phyloP scores from a whole-genome alignment of 2,329 filamentous ascomycete genomes.

The Epichloe amarillans region DNA sequence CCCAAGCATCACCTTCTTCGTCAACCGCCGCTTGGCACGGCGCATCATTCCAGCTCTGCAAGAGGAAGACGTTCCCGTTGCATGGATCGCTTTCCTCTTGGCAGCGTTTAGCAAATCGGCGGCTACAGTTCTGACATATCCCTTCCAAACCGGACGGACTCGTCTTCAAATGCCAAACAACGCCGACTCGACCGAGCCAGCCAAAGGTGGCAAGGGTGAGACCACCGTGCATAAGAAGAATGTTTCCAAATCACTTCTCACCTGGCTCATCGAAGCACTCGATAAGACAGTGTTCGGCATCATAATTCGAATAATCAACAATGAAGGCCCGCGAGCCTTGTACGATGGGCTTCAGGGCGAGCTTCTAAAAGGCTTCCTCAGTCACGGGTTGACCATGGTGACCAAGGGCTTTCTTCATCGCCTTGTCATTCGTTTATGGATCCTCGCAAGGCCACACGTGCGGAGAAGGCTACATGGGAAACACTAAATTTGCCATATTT shows the following conservation, averaged over 20 bases:
- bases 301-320: slow-evolving; percentile 42
- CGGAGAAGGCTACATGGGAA: slow-evolving; percentile 9
- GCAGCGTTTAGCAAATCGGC: slow-evolving; percentile 69
- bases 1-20: slow-evolving; percentile 72
- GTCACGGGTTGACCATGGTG: slow-evolving; percentile 77
- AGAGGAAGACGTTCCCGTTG: slow-evolving; percentile 25
- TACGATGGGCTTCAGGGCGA: slow-evolving; percentile 69
- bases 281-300: slow-evolving; percentile 47
- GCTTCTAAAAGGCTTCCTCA: slow-evolving; percentile 71
- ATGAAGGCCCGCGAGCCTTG: slow-evolving; percentile 54
- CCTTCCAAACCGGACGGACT: slow-evolving; percentile 74
- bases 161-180: slow-evolving; percentile 51
- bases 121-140: slow-evolving; percentile 68
- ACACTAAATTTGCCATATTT: not conserved
- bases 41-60: slow-evolving; percentile 38
- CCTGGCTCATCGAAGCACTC: slow-evolving; percentile 11
- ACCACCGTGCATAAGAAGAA: slow-evolving; percentile 1
- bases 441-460: slow-evolving; percentile 27
- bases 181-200: slow-evolving; percentile 7
- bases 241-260: slow-evolving; percentile 2
- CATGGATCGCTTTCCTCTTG: slow-evolving; percentile 30
- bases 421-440: slow-evolving; percentile 59
- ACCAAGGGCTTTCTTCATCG: slow-evolving; percentile 68
- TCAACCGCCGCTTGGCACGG: slow-evolving; percentile 60
- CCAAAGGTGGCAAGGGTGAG: slow-evolving; percentile 5